Conservation (phyloP, 2,329 filamentous ascomycete genomes). For the Hymenoscyphus fraxineus region DNA sequence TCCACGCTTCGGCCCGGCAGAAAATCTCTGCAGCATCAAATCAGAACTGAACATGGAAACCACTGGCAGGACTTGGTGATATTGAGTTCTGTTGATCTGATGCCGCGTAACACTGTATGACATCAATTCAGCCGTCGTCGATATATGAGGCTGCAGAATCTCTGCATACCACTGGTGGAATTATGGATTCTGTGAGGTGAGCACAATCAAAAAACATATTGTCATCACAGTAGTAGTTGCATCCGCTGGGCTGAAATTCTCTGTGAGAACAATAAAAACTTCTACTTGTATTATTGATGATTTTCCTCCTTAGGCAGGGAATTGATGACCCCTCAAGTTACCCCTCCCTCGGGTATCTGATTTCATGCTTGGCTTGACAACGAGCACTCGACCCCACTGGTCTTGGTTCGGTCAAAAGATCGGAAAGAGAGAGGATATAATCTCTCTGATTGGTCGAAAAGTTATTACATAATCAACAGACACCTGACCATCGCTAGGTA, state of each 20-base stretch:
- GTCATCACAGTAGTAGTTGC: neutral
- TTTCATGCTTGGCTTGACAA: too few relatives aligned
- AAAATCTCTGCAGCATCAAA: neutral
- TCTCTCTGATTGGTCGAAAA: too few relatives aligned
- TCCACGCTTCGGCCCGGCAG: slow-evolving; percentile 5
- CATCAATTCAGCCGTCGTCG: neutral
- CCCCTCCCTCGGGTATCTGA: too few relatives aligned
- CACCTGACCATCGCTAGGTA: too few relatives aligned
- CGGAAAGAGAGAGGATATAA: too few relatives aligned
- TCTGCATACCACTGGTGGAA: neutral
- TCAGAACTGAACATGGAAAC: neutral
- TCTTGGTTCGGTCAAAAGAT: too few relatives aligned
- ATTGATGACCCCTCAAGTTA: too few relatives aligned
- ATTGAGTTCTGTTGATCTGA: neutral
- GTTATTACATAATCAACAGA: too few relatives aligned
- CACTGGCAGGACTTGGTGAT: neutral
- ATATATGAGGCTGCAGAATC: neutral
- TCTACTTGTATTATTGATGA: too few relatives aligned
- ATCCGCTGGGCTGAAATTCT: neutral
- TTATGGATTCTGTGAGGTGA: neutral
- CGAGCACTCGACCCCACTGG: too few relatives aligned
- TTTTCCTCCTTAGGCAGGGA: too few relatives aligned
- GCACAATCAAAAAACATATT: neutral
- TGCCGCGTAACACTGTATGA: neutral
- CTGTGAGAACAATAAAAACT: neutral